Evolutionary conservation across 2,329 filamentous ascomycete genomes (phyloP), one percentile per base, ranked within the genome.

Genomic region (Allantophomopsis cytisporea): DNA sequence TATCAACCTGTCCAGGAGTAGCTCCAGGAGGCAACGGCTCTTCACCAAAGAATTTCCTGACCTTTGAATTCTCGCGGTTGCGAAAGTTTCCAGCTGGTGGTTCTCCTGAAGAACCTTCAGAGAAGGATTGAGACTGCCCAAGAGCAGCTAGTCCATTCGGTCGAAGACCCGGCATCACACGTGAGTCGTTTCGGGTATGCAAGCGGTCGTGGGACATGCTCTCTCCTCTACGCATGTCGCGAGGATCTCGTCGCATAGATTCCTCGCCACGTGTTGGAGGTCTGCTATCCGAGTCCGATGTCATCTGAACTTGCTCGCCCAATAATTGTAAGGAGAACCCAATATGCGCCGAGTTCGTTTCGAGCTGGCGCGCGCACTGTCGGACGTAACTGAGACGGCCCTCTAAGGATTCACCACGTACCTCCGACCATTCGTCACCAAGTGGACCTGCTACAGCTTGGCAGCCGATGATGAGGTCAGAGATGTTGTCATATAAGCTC

Each of bases 361-460:
- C 87, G 14, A 98, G 66, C 36, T 89, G 83, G 49, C 82, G 76
- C 8, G 80, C 77, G 44, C 85, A 83, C 42, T 76, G 70, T 39
- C 82, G 76, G 42, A 95, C 86, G 45, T 83, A 80, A 46, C 82
- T 83, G 18, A 96, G 61, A 16, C 91, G 78, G 48, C 85, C 85
- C 54, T 95, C 89, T 21, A 98, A 66, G 7, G 88, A 83, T 55
- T 94, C 86, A 2, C 87, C 86, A 34, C 87, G 78, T n/a, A 88
- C 69, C 56, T 94, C 87, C 4, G 88, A 77, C 91, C 91, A 98
- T 61, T 98, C 91, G 55, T 98, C 91, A 7, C 82, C 84, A 34
- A 98, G 61, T 5, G 91, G 91, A 7, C 85, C 85, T 5, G 87
- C 84, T n/a, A 96, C 82, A 17, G 83, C 78, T 60, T 98, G 91